Evolutionary conservation across 1,284 basidiomycete species (phyloP), one percentile per base, ranked within the genome.

Genomic region (Abortiporus biennis): DNA sequence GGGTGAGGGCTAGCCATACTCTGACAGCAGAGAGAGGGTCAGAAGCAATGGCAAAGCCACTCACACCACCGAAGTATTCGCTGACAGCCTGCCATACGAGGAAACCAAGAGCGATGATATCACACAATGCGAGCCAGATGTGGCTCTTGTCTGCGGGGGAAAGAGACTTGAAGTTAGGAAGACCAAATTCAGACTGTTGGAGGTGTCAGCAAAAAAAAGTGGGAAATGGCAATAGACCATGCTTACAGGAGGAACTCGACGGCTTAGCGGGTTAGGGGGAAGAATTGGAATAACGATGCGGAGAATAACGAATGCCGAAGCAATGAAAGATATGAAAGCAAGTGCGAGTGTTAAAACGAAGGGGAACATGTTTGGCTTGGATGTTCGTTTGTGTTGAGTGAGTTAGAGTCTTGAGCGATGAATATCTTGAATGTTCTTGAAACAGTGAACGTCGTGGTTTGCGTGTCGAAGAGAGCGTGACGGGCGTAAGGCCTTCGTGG

Each of bases 231-330:
- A 34, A 46, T 43, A 47, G 45, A 39, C 34, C 16, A 17, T 24
- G 70, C 78, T 48, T 56, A 85, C 82, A 39, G 80, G 80, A 59
- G 76, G 69, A 55, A 81, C 78, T 53, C 78, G 77, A 65, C 74
- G 74, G 62, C 78, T 83, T 56, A 85, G 66, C 32, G 80, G 78
- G 54, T 77, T 72, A 43, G 80, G 78, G 29, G 81, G 82, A 44
- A 85, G 59, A 56, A 85, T 78, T 46, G 84, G 80, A 54, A 84
- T 68, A 53, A 84, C 56, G 56, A 82, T 78, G 55, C 79, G 77
- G 53, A 85, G 72, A 63, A 86, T 76, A 54, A 85, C 72, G 55
- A 83, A 84, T 54, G 71, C 76, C 43, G 84, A 85, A 56, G 69
- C 73, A 54, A 77, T 57, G 63, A 85, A 80, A 38, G 83, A 85